Base-by-base conservation (phyloP, 495 filamentous ascomycete species). In the Penicillium chermesinum region DNA sequence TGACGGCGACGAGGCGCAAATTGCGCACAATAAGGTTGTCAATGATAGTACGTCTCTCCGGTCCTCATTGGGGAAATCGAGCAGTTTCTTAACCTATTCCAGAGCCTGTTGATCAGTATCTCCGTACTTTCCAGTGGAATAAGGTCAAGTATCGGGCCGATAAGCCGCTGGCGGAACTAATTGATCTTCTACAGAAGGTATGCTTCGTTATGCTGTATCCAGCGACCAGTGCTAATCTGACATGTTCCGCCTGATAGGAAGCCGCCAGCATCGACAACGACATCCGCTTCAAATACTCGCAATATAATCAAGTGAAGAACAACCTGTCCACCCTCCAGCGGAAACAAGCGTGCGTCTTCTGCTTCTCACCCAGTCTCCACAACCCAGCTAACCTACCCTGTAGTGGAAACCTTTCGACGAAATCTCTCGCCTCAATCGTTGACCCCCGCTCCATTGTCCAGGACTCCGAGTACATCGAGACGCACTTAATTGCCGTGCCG, bases 81-180 rank as follows among this genome's bases (percentile, higher is more conserved):
- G 16, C 12, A 46, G 13, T 19, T 27, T 13, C 33, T 22, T 54
- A 38, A 52, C 56, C 17, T 41, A n/a, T 20, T 48, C 16, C 45
- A 96, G 91, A 95, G 62, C 91, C 93, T 30, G 90, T 88, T 42
- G 93, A 95, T 57, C 85, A 91, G 57, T 98, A 98, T 64, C 73
- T 98, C 30, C 82, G 84, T 57, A 80, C 81, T 7, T 98, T 96
- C 69, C 76, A 77, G 44, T 98, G 93, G 93, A 96, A 97, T 66
- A 96, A 91, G 65, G 86, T 91, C 63, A 91, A 95, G 66, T 98
- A 97, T 64, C 82, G 91, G 43, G 86, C 87, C 44, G 93, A 98
- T 64, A 91, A 86, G 64, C 78, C 93, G 22, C 73, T 98, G 41
- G 79, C 82, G 17, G 90, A 96, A 55, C 67, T 96, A 42, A 84